Evolutionary conservation across 169 alveolate genomes (phyloP), one percentile per base, ranked within the genome.

Genomic region (Plasmodium knowlesi): DNA sequence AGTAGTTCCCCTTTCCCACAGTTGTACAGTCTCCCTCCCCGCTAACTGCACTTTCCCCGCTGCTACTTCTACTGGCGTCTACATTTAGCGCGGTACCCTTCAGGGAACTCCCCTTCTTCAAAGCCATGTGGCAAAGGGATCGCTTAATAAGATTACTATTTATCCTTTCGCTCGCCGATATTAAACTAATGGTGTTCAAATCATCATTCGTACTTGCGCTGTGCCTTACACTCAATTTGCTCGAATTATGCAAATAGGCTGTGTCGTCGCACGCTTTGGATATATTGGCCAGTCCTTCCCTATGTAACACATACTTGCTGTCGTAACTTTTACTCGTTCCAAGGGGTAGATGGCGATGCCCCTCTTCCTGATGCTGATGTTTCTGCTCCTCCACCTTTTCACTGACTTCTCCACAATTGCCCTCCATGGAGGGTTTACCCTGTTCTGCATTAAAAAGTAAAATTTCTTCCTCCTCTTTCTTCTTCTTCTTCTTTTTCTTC

Each of bases 81-180:
- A 67, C 30, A 22, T 67, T 67, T 25, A n/a, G 34, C n/a, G 30
- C 76, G 54, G n/a, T 46, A 12, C 73, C 22, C 37, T 53, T n/a
- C 67, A 5, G 34, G 32, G 74, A 19, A 61, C 32, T 61, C 5
- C 30, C 37, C 50, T 34, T 50, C 10, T 50, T 50, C 30, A 22
- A 53, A 37, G 46, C 10, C 14, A 37, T 30, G 73, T 82, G 37
- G 43, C 5, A 37, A 9, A 82, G 3, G 28, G 79, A 57, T 19
- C 91, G 37, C 61, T 82, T 82, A 61, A 82, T 34, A 50, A 81
- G 37, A 25, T 50, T 43, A 37, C 91, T 82, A 14, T 14, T 37
- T 30, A 82, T 82, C 73, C 41, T 61, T 22, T 82, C 70, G 28
- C 12, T 30, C 32, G 25, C 67, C 30, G 61, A 34, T n/a, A 32